Conservation (phyloP, 257 asterid species). For the Solanum etuberosum region DNA sequence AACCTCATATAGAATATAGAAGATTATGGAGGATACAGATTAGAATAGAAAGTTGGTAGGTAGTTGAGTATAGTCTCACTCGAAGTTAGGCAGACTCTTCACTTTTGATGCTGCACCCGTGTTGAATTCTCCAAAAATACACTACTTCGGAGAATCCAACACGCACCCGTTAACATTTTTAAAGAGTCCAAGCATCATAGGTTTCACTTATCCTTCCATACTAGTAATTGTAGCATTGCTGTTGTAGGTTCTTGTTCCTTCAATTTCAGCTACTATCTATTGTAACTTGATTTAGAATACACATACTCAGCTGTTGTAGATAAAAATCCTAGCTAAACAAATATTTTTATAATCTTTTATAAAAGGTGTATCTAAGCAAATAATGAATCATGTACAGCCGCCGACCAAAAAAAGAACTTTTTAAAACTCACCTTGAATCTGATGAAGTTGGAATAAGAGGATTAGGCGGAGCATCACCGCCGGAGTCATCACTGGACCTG, state of each 20-base stretch:
- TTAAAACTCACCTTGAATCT: slow-evolving; percentile 33
- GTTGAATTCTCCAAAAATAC: not conserved
- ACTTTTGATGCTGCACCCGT: not conserved
- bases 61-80: not conserved
- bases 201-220: not conserved
- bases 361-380: not conserved
- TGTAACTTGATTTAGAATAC: not conserved
- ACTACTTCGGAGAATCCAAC: not conserved
- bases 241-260: not conserved
- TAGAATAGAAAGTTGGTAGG: not conserved
- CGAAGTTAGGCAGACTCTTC: not conserved
- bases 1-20: not conserved
- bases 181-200: not conserved
- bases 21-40: not conserved
- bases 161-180: not conserved
- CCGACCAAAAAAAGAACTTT: not conserved
- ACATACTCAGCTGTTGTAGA: not conserved
- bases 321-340: not conserved
- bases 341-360: not conserved
- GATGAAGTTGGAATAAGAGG: slow-evolving; percentile 70
- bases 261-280: not conserved
- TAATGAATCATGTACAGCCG: not conserved
- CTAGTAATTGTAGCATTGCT: not conserved
- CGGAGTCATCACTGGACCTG: slow-evolving; percentile 47
- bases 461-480: slow-evolving; percentile 26